Evolutionary conservation across 305 asterid species (phyloP), one percentile per base, ranked within the genome.

Genomic region (Rubia tinctorum): DNA sequence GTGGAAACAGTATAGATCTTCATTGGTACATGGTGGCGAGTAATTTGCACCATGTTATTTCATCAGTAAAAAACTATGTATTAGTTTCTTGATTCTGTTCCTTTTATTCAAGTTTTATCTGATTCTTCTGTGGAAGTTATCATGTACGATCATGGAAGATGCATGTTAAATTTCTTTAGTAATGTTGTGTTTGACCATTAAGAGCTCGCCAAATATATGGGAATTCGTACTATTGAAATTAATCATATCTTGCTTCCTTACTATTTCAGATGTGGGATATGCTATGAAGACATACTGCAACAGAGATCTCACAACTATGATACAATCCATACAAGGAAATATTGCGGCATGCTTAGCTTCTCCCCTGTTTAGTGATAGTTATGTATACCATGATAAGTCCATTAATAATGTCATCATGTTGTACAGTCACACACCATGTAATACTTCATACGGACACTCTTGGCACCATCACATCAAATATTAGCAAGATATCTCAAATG

Each of bases 21-120:
- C 99, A 87, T 73, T 95, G 99, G 98, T 95, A 83, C 76, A 74
- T n/a, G n/a, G n/a, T n/a, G 80, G 78, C 87, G 84, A 85, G 94
- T 74, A 92, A 92, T 78, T 82, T 95, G 82, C 99, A 95, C 83
- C 99, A 92, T 81, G 99, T 95, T 83, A 76, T 96, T 84, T 60
- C 62, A 79, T 23, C 42, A 63, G 59, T 56, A 59, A 69, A 34
- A 66, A 64, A 73, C 64, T n/a, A 23, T 45, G 13, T 62, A 44
- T 14, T 20, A n/a, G 40, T 64, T 53, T 44, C 63, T 42, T 17
- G 17, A 22, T 75, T 53, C 25, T 44, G 51, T 49, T 45, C 42
- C 10, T n/a, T 18, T 47, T 14, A n/a, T 51, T 34, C 47, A 8
- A 10, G 27, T 55, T 18, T 55, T 70, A 8, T 18, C 13, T 39